Conservation (phyloP, 2,329 filamentous ascomycete species). For the Pseudocercospora musae region DNA sequence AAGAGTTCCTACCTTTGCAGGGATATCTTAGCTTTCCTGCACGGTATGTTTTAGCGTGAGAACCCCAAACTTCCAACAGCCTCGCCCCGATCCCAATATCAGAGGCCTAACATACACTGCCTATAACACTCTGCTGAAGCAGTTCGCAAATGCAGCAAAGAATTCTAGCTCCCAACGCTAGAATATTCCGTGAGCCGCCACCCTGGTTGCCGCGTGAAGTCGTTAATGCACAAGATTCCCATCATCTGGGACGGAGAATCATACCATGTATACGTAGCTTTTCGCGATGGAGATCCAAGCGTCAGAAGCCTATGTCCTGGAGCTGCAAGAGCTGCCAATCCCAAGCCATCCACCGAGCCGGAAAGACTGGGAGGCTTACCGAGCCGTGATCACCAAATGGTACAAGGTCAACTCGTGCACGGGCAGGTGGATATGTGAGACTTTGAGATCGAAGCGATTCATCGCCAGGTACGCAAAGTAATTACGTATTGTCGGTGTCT, state of each 20-base stretch:
- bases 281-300: neutral
- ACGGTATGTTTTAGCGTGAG: neutral
- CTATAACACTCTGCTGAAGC: neutral
- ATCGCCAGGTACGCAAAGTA: neutral
- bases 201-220: neutral
- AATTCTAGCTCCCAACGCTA: neutral
- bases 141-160: neutral
- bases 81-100: neutral
- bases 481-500: neutral
- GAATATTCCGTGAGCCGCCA: neutral
- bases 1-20: neutral
- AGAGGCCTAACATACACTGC: neutral
- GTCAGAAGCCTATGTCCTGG: neutral
- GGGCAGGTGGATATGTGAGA: neutral
- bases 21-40: neutral
- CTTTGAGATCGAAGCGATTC: neutral
- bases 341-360: neutral
- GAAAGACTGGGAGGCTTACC: neutral
- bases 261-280: neutral
- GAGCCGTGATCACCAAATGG: neutral
- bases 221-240: neutral
- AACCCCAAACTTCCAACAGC: neutral
- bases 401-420: conserved; percentile 1
- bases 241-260: neutral
- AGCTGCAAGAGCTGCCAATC: neutral